Evolutionary conservation across 2,329 filamentous ascomycete genomes (phyloP).

Genomic region (Botrytis fragariae): DNA sequence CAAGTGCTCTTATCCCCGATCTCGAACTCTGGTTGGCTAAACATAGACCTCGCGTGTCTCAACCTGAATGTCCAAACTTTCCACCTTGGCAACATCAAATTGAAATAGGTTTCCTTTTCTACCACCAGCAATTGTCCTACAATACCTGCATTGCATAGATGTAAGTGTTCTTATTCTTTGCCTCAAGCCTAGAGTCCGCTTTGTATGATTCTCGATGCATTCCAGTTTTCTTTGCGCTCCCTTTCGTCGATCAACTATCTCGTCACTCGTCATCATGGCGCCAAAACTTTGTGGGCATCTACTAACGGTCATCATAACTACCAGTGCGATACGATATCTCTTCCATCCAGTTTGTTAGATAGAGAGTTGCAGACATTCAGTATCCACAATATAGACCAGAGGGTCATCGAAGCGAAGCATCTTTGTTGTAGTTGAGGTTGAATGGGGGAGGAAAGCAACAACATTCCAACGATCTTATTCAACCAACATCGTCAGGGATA

Average conservation of each 20-base stretch:
- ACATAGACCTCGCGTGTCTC: slow-evolving; percentile 15
- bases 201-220: slow-evolving; percentile 2
- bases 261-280: slow-evolving; percentile 22
- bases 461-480: slow-evolving; percentile 21
- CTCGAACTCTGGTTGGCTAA: slow-evolving; percentile 12
- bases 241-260: slow-evolving; percentile 12
- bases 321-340: slow-evolving; percentile 22
- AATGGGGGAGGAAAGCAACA: slow-evolving; percentile 23
- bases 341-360: neutral
- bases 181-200: neutral
- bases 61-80: slow-evolving; percentile 31
- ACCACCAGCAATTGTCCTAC: slow-evolving; percentile 26
- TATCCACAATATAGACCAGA: slow-evolving; percentile 4
- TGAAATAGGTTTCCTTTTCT: slow-evolving; percentile 23
- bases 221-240: slow-evolving; percentile 12
- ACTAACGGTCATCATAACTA: slow-evolving; percentile 29
- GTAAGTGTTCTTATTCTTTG: slow-evolving; percentile 28
- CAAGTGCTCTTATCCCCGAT: slow-evolving; percentile 12
- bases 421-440: slow-evolving; percentile 24
- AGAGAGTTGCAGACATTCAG: neutral
- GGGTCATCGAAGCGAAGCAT: slow-evolving; percentile 25
- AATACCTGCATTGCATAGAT: slow-evolving; percentile 21
- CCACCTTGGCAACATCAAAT: slow-evolving; percentile 31
- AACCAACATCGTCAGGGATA: slow-evolving; percentile 20
- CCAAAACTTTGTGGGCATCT: slow-evolving; percentile 25